Evolutionary conservation across 495 filamentous ascomycete genomes (phyloP).

Genomic region (Aspergillus homomorphus): DNA sequence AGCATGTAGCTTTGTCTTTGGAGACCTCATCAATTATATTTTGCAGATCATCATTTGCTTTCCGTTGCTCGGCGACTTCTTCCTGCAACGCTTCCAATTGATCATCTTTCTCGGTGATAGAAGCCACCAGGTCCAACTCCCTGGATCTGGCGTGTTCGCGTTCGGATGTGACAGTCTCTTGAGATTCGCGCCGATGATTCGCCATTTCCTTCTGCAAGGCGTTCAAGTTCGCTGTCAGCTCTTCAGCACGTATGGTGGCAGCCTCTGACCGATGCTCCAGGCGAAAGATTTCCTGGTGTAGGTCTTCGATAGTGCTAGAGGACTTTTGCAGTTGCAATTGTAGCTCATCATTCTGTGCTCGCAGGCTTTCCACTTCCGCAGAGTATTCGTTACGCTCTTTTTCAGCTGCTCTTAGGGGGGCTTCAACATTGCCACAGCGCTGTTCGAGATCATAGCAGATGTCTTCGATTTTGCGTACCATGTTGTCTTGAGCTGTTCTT

Average conservation of each 20-base stretch:
- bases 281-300: slow-evolving; percentile 29
- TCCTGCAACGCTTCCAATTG: slow-evolving; percentile 37
- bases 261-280: slow-evolving; percentile 30
- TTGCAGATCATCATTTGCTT: slow-evolving; percentile 20
- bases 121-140: slow-evolving; percentile 45
- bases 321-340: slow-evolving; percentile 26
- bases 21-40: slow-evolving; percentile 18
- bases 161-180: slow-evolving; percentile 23
- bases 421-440: slow-evolving; percentile 49
- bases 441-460: slow-evolving; percentile 55
- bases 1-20: slow-evolving; percentile 18
- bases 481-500: slow-evolving; percentile 32
- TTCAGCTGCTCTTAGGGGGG: slow-evolving; percentile 44
- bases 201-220: slow-evolving; percentile 28
- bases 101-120: slow-evolving; percentile 46
- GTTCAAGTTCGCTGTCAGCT: slow-evolving; percentile 28
- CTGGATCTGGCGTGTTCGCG: slow-evolving; percentile 33
- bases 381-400: slow-evolving; percentile 40
- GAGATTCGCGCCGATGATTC: slow-evolving; percentile 21
- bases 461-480: slow-evolving; percentile 48
- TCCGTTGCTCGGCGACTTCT: slow-evolving; percentile 18
- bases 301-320: slow-evolving; percentile 17
- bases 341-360: slow-evolving; percentile 27
- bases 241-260: slow-evolving; percentile 23
- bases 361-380: slow-evolving; percentile 25